Conservation (phyloP, 2,329 filamentous ascomycete genomes). For the Xylaria sp. region DNA sequence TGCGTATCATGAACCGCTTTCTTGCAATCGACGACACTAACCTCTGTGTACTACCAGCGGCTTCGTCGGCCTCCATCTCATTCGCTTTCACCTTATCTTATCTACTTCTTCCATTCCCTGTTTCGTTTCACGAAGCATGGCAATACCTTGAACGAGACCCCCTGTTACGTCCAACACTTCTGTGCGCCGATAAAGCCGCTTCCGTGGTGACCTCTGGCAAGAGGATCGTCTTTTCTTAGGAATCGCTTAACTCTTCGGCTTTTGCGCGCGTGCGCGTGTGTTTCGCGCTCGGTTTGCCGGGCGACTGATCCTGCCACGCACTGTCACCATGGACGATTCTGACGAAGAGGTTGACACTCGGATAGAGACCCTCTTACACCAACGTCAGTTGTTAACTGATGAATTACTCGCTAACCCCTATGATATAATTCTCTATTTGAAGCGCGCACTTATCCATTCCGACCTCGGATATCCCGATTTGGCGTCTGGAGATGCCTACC, state of each 20-base stretch:
- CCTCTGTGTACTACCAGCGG: constrained; percentile 21
- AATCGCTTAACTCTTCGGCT: constrained; percentile 8
- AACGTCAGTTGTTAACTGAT: constrained; percentile 67
- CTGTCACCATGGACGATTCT: constrained; percentile 34
- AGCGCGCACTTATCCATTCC: constrained; percentile 76
- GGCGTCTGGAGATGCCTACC: constrained; percentile 88
- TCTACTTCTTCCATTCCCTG: constrained; percentile 3
- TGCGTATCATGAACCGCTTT: constrained; percentile 26
- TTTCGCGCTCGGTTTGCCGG: constrained; percentile 2
- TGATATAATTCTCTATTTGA: constrained; percentile 71
- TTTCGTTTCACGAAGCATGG: constrained; percentile 21
- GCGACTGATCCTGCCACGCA: constrained; percentile 8
- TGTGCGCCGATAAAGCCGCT: background rate
- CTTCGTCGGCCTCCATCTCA: constrained; percentile 10
- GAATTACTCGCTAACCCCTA: constrained; percentile 63
- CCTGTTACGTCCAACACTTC: background rate
- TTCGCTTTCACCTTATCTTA: constrained; percentile 12
- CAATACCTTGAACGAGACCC: constrained; percentile 1
- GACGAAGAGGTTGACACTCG: constrained; percentile 52
- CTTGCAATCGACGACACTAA: constrained; percentile 21
- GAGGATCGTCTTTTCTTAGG: background rate
- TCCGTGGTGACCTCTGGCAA: constrained; percentile 1
- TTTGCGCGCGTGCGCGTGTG: constrained; percentile 15
- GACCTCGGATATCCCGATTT: constrained; percentile 88
- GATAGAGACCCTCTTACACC: constrained; percentile 59